Evolutionary conservation across 1,139 yeast genomes (phyloP), one percentile per base, ranked within the genome.

Genomic region (Geotrichum aggregatum): DNA sequence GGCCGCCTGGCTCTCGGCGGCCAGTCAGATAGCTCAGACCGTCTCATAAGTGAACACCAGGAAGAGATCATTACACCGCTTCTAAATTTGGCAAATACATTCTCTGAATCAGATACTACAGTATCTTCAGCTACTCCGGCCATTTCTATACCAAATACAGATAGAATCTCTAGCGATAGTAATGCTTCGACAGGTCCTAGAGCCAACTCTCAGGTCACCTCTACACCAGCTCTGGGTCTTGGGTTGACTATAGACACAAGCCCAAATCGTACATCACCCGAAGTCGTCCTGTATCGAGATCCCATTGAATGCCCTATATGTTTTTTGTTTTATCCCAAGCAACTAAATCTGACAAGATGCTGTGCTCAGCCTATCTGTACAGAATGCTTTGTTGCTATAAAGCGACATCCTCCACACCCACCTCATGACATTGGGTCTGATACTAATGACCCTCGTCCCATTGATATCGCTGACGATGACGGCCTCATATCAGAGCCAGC

Each of bases 351-450:
- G 48, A 84, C 96, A 13, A 75, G 95, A 48, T 92, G 98, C 67
- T 92, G 98, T 67, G 78, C 80, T 49, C 98, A 92, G 67, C 92
- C 96, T 1, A 89, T 92, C 19, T 92, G 98, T 69, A 79, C 96
- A 1, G 98, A 92, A 69, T 92, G 98, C 67, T 92, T 92, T 77
- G 97, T 91, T 8, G 98, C 91, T 67, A 89, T 92, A 66, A 89
- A 87, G 67, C 77, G 98, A 54, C 75, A 84, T 26, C 95, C 88
- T 13, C 98, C 98, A 0, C 98, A 91, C 68, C 87, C 91, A 35
- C 96, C 97, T 0, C 95, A 87, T 65, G 94, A 85, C 42, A 56
- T 49, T 57, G 49, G 30, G 13, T 42, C 30, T 13, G 50, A 45
- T 7, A 16, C 38, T 3, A 21, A 16, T 11, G 31, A 14, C 3